phyloP scores from a whole-genome alignment of 345 rosid species.

The Anastatica hierochuntica region DNA sequence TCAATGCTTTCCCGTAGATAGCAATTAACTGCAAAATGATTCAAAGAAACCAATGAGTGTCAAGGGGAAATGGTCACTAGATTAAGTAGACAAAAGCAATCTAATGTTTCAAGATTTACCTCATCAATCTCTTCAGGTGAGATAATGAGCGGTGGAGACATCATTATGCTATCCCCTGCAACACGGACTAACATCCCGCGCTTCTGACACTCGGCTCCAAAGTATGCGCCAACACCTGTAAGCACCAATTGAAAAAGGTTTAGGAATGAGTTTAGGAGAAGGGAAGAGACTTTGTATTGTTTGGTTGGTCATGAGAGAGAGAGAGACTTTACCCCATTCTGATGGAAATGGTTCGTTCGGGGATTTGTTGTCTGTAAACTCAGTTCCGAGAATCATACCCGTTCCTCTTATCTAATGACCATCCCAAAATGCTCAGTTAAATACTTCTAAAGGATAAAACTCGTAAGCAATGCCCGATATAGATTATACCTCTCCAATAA shows the following conservation, averaged over 20 bases:
- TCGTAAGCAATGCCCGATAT: neutral
- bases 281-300: neutral
- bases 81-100: neutral
- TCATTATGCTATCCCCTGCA: conserved; percentile 81
- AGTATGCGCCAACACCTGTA: conserved; percentile 77
- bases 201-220: conserved; percentile 79
- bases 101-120: conserved; percentile 30
- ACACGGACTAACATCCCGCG: conserved; percentile 81
- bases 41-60: neutral
- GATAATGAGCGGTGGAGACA: conserved; percentile 81
- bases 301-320: neutral
- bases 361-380: conserved; percentile 76
- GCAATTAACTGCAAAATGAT: conserved; percentile 43
- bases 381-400: conserved; percentile 88
- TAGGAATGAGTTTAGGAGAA: neutral
- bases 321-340: conserved; percentile 70
- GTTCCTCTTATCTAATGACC: conserved; percentile 70
- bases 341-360: conserved; percentile 82
- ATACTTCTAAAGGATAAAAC: neutral
- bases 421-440: neutral
- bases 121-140: conserved; percentile 63
- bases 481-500: conserved; percentile 66
- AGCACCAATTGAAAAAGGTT: neutral
- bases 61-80: neutral
- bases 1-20: conserved; percentile 65